Evolutionary conservation across 495 filamentous ascomycete species (phyloP).

Genomic region (Neurospora sp.): DNA sequence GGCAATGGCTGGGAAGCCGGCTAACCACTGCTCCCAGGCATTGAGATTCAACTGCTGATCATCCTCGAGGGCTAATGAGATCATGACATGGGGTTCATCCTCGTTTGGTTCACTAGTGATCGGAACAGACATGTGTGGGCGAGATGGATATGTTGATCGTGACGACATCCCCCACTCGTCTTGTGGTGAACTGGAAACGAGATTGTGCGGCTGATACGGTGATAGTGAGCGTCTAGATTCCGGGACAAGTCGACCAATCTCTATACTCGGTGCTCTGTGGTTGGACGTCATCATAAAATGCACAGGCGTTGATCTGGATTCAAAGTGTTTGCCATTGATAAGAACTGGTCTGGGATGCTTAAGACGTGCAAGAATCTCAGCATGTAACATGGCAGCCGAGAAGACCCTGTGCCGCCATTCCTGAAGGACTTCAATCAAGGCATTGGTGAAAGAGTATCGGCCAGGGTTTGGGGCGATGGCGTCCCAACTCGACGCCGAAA

Average conservation of each 20-base stretch:
- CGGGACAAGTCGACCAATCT: constrained; percentile 28
- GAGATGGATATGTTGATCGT: constrained; percentile 9
- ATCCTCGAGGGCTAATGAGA: constrained; percentile 42
- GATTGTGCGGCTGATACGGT: constrained; percentile 16
- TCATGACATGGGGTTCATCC: constrained; percentile 41
- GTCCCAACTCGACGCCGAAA: constrained; percentile 44
- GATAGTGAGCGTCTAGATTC: constrained; percentile 20
- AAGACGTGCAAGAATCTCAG: constrained; percentile 39
- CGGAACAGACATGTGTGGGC: constrained; percentile 9
- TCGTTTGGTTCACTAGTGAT: constrained; percentile 27
- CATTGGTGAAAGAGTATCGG: constrained; percentile 41
- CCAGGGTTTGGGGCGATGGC: constrained; percentile 41
- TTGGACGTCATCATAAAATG: constrained; percentile 46
- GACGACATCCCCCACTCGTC: constrained; percentile 9
- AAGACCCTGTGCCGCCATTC: constrained; percentile 38
- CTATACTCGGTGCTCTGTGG: constrained; percentile 41
- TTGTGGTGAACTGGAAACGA: constrained; percentile 1
- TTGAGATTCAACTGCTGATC: constrained; percentile 37
- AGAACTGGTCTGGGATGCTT: constrained; percentile 42
- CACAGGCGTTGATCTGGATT: constrained; percentile 39
- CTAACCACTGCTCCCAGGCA: constrained; percentile 40
- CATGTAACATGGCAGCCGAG: constrained; percentile 43
- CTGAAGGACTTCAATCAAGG: constrained; percentile 39
- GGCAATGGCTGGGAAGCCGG: constrained; percentile 34
- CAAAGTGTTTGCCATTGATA: constrained; percentile 39